phyloP scores from a whole-genome alignment of 129 eudicot species.

The Saussurea involucrata region DNA sequence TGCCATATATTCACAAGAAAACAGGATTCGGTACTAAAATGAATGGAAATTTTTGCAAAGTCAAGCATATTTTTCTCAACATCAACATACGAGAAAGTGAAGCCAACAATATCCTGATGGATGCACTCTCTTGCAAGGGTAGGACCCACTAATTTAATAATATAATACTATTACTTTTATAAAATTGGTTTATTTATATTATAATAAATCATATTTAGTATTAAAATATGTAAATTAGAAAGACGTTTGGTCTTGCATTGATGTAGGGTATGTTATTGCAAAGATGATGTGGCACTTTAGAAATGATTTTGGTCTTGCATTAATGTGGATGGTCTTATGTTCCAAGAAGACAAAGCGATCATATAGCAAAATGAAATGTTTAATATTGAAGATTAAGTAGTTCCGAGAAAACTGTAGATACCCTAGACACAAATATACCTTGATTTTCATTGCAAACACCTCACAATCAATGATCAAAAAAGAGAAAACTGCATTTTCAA shows the following conservation, averaged over 20 bases:
- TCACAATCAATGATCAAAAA: neutral
- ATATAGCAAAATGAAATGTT: neutral
- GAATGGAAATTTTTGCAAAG: neutral
- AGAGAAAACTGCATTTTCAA: neutral
- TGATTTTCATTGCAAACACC: neutral
- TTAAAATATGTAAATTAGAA: no score
- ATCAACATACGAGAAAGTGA: neutral
- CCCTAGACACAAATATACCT: neutral
- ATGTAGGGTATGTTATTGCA: no score
- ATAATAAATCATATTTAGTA: no score
- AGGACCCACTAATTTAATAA: no score
- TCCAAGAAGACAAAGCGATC: neutral
- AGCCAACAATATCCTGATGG: neutral
- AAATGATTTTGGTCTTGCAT: no score
- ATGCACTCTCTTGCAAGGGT: no score
- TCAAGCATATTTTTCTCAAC: neutral
- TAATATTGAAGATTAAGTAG: neutral
- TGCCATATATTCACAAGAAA: neutral
- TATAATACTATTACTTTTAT: no score
- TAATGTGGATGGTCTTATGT: no score
- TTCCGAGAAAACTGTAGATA: neutral
- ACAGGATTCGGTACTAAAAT: neutral
- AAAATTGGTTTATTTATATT: no score
- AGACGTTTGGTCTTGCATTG: no score
- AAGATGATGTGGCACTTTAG: no score